Conservation (phyloP, 495 filamentous ascomycete genomes). For the Lindgomyces ingoldianus region DNA sequence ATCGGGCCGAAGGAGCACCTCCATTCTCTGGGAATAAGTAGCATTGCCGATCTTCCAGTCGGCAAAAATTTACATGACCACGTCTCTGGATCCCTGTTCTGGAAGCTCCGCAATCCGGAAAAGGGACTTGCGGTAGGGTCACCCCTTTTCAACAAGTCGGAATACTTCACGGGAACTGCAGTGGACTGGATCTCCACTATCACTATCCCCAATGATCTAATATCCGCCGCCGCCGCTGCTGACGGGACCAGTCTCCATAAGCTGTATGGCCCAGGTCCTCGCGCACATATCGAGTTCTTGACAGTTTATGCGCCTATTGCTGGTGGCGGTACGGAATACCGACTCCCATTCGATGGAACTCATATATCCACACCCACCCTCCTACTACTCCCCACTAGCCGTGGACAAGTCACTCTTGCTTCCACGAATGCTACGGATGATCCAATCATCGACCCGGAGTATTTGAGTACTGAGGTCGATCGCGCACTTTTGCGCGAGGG, state of each 20-base stretch:
- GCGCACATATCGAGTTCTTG: conserved; percentile 5
- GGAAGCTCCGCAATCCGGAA: conserved; percentile 9
- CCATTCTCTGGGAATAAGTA: conserved; percentile 51
- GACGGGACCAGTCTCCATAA: not conserved
- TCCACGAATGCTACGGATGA: conserved; percentile 57
- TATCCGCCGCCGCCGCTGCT: not conserved
- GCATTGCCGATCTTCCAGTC: conserved; percentile 53
- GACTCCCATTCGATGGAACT: conserved; percentile 7
- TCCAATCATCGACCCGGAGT: conserved; percentile 56
- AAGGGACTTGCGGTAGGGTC: conserved; percentile 8
- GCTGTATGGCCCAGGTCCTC: not conserved
- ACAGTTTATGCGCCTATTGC: conserved; percentile 2
- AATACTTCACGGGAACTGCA: conserved; percentile 3
- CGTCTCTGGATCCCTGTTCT: conserved; percentile 6
- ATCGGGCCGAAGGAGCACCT: not conserved
- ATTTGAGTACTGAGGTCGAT: conserved; percentile 3
- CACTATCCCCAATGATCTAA: conserved; percentile 4
- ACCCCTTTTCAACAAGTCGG: conserved; percentile 11
- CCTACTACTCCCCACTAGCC: conserved; percentile 9
- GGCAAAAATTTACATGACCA: conserved; percentile 64
- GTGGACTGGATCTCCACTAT: conserved; percentile 2
- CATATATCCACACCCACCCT: conserved; percentile 15
- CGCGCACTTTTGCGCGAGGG: no score
- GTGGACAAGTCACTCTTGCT: conserved; percentile 57
- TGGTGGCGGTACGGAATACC: conserved; percentile 3